Evolutionary conservation across 495 filamentous ascomycete species (phyloP), one percentile per base, ranked within the genome.

Genomic region (Aspergillus homomorphus): DNA sequence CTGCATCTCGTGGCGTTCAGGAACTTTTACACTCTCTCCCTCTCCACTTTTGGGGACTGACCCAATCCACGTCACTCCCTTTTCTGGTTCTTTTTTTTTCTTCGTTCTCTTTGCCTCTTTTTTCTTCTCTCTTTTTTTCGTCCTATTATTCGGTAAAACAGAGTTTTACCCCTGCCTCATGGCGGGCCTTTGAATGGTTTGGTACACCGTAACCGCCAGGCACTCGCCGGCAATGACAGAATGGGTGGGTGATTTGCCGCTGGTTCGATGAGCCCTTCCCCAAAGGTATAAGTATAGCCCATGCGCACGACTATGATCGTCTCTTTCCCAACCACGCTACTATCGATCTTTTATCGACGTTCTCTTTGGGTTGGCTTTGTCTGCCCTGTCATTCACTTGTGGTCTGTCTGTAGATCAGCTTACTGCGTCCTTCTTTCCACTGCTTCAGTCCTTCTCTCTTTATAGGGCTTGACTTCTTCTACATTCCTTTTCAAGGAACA

Each of bases 391-490:
- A 52, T 51, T 66, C 64, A 46, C 46, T 59, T 54, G 28, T 49
- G 12, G 19, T 6, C 53, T 56, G 45, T 69, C 66, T 69, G 60
- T 68, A 55, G 67, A 69, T 48, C 64, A 70, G 63, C 63, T 53
- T 10, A 10, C 10, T 38, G 2, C 56, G 50, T 45, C 44, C 23
- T 61, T 60, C 54, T 58, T 53, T 54, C 41, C 45, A 42, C n/a
- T 42, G 19, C 53, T 28, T 16, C 44, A 24, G 48, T 28, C 45
- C 28, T 28, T 56, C 62, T 50, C 44, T 64, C 62, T 60, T 59
- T 62, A 53, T 51, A 28, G 45, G 26, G 10, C 26, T 10, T 30
- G 26, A 4, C 10, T 10, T 30, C 26, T 4, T 30, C 26, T 4
- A 38, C n/a, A n/a, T n/a, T 38, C 33, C 33, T 12, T 12, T 38